Conservation (phyloP, 192 early-diverging fungal genomes). For the Chytriomyces sp. region DNA sequence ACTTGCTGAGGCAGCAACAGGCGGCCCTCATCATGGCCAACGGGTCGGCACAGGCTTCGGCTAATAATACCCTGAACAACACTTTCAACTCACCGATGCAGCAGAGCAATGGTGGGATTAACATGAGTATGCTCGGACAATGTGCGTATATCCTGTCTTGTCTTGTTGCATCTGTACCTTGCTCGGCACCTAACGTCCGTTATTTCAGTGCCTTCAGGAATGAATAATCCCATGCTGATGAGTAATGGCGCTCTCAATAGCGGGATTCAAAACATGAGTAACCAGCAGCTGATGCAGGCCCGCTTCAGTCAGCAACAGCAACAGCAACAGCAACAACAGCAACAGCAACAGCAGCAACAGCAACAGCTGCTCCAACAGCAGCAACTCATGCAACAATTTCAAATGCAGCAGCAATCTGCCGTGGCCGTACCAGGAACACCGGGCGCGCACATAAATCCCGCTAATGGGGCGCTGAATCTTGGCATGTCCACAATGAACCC, state of each 20-base stretch:
- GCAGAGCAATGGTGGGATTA: not conserved
- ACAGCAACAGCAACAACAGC: slow-evolving; percentile 2
- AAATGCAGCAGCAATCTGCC: not conserved
- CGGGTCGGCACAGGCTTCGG: not conserved
- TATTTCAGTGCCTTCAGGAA: too few species aligned
- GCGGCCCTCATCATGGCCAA: not conserved
- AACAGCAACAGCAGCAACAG: not conserved
- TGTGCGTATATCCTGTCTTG: not conserved
- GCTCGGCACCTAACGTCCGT: not conserved
- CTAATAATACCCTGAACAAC: not conserved
- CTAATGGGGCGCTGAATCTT: not conserved
- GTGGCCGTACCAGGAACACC: not conserved
- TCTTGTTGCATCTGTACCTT: too few species aligned
- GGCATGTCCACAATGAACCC: not conserved
- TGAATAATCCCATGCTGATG: too few species aligned
- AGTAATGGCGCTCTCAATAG: too few species aligned
- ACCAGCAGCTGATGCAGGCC: slow-evolving; percentile 1
- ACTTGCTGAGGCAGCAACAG: not conserved
- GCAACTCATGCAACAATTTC: not conserved
- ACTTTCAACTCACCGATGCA: not conserved
- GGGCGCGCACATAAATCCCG: not conserved
- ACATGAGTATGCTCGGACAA: not conserved
- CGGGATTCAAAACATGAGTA: not conserved
- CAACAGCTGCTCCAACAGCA: not conserved
- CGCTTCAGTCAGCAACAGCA: not conserved